Percentiles rank a stretch among this genome's conserved stretches.
Conservation (phyloP, 106 monocot species). For the Platanthera zijinensis region DNA sequence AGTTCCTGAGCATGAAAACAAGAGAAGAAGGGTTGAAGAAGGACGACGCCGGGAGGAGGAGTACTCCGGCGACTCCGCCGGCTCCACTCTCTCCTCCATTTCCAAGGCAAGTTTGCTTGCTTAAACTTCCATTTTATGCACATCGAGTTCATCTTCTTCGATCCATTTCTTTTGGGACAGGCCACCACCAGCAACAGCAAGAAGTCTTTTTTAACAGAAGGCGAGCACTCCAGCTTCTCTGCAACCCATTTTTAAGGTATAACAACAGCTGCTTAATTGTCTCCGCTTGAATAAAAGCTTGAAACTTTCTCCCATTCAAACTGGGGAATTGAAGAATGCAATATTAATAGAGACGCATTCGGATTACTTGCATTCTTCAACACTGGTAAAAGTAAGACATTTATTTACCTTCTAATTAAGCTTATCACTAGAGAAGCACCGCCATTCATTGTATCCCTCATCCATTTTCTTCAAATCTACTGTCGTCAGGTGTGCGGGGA, state of each 20-base stretch:
- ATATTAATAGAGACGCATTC: neutral
- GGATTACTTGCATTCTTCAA: neutral
- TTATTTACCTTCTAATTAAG: neutral
- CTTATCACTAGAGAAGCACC: neutral
- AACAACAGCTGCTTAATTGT: constrained; percentile 22
- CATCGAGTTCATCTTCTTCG: constrained; percentile 3
- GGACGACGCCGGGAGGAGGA: neutral
- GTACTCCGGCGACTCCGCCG: constrained; percentile 65
- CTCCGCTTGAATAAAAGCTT: neutral
- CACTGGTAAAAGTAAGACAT: constrained; percentile 13
- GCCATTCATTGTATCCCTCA: neutral
- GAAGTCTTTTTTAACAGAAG: neutral
- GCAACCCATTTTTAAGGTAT: constrained; percentile 51
- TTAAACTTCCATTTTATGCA: neutral
- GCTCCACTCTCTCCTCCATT: constrained; percentile 53
- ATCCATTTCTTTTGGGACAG: neutral
- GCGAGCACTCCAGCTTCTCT: constrained; percentile 72
- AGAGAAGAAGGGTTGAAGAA: constrained; percentile 35
- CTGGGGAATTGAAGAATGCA: neutral
- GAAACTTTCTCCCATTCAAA: neutral
- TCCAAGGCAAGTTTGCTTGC: constrained; percentile 22
- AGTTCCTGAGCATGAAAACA: constrained; percentile 10
- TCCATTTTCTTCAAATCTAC: neutral
- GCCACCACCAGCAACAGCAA: neutral
- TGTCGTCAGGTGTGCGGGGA: constrained; percentile 7